Base-by-base conservation (phyloP, 2,329 filamentous ascomycete genomes). In the Ophiostoma piceae region DNA sequence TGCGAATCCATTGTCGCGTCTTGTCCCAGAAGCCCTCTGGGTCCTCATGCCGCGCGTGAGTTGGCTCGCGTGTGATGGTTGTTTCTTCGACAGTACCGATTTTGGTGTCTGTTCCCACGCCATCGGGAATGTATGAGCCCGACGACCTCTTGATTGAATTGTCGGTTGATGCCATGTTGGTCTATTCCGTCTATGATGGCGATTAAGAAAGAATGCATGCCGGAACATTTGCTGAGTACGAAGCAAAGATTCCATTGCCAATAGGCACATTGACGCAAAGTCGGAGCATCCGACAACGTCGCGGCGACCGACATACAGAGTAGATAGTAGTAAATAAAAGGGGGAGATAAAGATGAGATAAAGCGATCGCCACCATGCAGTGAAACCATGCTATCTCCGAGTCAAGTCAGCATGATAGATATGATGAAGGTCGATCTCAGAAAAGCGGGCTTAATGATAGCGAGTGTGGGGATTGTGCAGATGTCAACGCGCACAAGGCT, bases 251-350 rank as follows among this genome's bases (percentile, higher is more conserved):
- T 7, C 11, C 51, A 57, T 57, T 57, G 6, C 32, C n/a, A 19
- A 29, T 32, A 14, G 14, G 4, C 32, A 19, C 12, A 32, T 26
- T 12, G 14, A 62, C n/a, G 8, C n/a, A 22, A 11, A 19, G 57
- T 62, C 57, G 57, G 57, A 62, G 4, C 12, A 62, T 62, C 57
- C 57, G 57, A 62, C 54, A 60, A 29, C 7, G 51, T 57, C 51
- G 51, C n/a, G 51, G 22, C 26, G 12, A 62, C 57, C 57, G 57
- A 19, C 57, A 35, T 8, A 8, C 35, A 35, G 35, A 6, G 22
- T 32, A 6, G 57, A 62, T 29, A 32, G 54, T 16, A 32, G 12
- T 5, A 57, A 26, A n/a, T 41, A 41, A 4, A 51, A 51, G 16
- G 47, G 39, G 39, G 11, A 41, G 39, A 41, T 41, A 41, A 41